Percentiles rank a stretch among this genome's conserved stretches.
phyloP scores from a whole-genome alignment of 129 eudicot genomes.

The Tagetes patula region DNA sequence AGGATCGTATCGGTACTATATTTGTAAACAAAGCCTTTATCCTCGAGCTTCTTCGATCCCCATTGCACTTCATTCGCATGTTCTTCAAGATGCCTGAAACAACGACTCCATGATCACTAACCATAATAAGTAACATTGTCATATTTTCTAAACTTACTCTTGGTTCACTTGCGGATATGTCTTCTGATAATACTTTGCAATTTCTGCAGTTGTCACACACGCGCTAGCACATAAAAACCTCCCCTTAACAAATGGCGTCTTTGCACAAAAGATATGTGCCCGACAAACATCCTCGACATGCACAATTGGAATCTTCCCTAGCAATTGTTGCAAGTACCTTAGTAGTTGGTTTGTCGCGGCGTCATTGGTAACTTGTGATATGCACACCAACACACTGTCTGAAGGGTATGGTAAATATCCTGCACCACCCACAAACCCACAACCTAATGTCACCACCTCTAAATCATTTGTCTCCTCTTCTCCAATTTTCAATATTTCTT shows the following conservation, averaged over 20 bases:
- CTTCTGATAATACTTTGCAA: slow-evolving; percentile 35
- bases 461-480: slow-evolving; percentile 22
- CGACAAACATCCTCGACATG: slow-evolving; percentile 49
- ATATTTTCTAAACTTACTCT: slow-evolving; percentile 32
- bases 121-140: too few species aligned
- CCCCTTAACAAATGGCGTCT: slow-evolving; percentile 29
- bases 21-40: slow-evolving; percentile 50
- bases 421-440: slow-evolving; percentile 61
- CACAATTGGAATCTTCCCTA: slow-evolving; percentile 48
- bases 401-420: slow-evolving; percentile 30
- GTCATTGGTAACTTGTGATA: slow-evolving; percentile 35
- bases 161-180: slow-evolving; percentile 39
- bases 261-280: slow-evolving; percentile 56
- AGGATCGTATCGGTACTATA: slow-evolving; percentile 36
- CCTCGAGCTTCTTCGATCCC: slow-evolving; percentile 51
- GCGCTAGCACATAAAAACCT: slow-evolving; percentile 49
- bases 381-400: slow-evolving; percentile 7
- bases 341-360: background rate
- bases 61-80: slow-evolving; percentile 33
- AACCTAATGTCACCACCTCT: slow-evolving; percentile 42
- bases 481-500: slow-evolving; percentile 41
- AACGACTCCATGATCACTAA: background rate
- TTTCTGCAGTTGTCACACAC: slow-evolving; percentile 37
- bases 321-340: slow-evolving; percentile 42
- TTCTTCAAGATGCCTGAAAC: slow-evolving; percentile 37